Conservation (phyloP, 768 basidiomycete species). For the Clitopilus hobsonii region DNA sequence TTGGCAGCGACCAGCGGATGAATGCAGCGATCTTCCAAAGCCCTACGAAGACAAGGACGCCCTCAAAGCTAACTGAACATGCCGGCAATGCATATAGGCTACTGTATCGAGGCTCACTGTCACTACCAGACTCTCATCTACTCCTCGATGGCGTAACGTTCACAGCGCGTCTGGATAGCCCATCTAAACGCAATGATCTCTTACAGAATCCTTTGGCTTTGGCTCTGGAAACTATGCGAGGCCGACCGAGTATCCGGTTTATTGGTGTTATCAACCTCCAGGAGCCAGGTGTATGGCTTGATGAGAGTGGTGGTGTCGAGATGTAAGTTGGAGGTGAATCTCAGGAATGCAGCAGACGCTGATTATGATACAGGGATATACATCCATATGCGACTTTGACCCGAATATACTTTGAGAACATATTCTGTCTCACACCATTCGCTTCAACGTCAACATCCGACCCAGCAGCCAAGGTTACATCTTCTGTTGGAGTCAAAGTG, state of each 20-base stretch:
- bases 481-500: conserved; percentile 58
- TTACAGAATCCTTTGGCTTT: conserved; percentile 68
- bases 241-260: conserved; percentile 58
- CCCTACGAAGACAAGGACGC: conserved; percentile 15
- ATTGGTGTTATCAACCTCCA: conserved; percentile 47
- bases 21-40: conserved; percentile 4
- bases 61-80: conserved; percentile 12
- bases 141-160: conserved; percentile 74
- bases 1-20: conserved; percentile 8
- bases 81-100: conserved; percentile 39
- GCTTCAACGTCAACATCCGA: conserved; percentile 18
- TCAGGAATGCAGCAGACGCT: background rate
- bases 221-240: conserved; percentile 78
- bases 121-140: conserved; percentile 68
- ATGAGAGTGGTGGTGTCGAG: conserved; percentile 47
- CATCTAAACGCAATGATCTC: conserved; percentile 35
- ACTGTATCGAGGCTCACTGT: conserved; percentile 72
- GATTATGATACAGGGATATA: conserved; percentile 46
- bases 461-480: conserved; percentile 18
- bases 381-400: conserved; percentile 61
- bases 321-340: conserved; percentile 18
- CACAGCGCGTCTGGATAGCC: conserved; percentile 41
- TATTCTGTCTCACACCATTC: conserved; percentile 50
- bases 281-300: conserved; percentile 47
- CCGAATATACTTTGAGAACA: conserved; percentile 66